Percentiles rank a stretch among this genome's conserved stretches.
These are phyloP conservation scores for Emergomyces orientalis DNA, from an alignment of 2,329 filamentous ascomycete genomes.

Conservation along the genomic window DNA sequence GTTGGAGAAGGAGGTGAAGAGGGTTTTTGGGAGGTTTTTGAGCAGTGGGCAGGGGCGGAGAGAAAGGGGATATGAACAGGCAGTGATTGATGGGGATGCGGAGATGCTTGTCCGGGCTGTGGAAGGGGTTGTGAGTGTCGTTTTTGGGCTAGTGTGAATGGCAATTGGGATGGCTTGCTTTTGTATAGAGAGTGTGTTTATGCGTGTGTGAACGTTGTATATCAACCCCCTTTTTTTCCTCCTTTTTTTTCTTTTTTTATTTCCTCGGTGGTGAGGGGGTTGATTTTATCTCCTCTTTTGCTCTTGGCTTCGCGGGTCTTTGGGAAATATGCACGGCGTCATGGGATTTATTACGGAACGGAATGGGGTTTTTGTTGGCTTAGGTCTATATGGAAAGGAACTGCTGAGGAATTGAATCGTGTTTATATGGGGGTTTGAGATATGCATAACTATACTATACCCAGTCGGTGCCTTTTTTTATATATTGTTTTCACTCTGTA, in stretches of 20 bases:
- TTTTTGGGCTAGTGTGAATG: conserved; percentile 21
- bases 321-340: background rate
- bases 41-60: conserved; percentile 4
- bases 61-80: conserved; percentile 15
- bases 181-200: background rate
- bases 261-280: background rate
- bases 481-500: too few species aligned
- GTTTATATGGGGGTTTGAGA: too few species aligned
- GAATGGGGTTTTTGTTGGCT: background rate
- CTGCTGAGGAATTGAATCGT: background rate
- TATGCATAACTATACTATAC: too few species aligned
- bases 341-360: background rate
- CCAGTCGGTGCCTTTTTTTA: too few species aligned
- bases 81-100: conserved; percentile 12
- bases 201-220: background rate
- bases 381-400: background rate
- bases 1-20: conserved; percentile 31
- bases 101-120: conserved; percentile 28
- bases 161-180: background rate
- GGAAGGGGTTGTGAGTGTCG: conserved; percentile 26
- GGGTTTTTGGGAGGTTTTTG: conserved; percentile 31
- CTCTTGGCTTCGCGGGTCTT: background rate
- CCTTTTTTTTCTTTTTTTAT: background rate
- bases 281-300: background rate
- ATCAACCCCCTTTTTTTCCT: background rate